Evolutionary conservation across 345 rosid genomes (phyloP), one percentile per base, ranked within the genome.

Genomic region (Pelargonium nanum): DNA sequence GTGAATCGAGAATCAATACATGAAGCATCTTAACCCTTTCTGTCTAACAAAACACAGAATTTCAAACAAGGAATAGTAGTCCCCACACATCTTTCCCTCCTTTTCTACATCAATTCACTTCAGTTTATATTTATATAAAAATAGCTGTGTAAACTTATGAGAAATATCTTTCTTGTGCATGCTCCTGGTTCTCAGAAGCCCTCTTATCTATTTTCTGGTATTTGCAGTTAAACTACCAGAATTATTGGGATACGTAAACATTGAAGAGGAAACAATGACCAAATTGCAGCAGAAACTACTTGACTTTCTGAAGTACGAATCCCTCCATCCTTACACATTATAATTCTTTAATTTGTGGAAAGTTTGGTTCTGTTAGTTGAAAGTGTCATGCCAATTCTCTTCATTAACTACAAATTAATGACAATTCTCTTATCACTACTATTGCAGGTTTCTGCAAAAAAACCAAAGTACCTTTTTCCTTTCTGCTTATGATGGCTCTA

Each of bases 161-260:
- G 7, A 28, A 7, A 2, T 7, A 28, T 28, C 32, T 28, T 28
- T 7, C 32, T n/a, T 28, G 4, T 28, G 32, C 32, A 28, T 28
- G 32, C 32, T 7, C 32, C 32, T 7, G 32, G 32, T 28, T 30
- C 32, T 32, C 17, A n/a, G 17, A 44, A 50, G 26, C 30, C 13
- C 15, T 62, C 48, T 26, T 34, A 48, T 19, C 16, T 22, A n/a
- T 26, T 26, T 57, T 23, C 56, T 15, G 28, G 12, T 56, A 44
- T 53, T 26, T 66, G 75, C 96, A 90, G 99, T 93, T 65, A 93
- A 93, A 73, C 78, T 93, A 55, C 99, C 99, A 2, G 96, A 90
- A 81, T 83, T 93, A 57, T 66, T 93, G 71, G 77, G 88, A 58
- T 85, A 83, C 68, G 92, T 83, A 59, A 84, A 83, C 74, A 86